These are phyloP conservation scores for Epithele typhae DNA, from an alignment of 768 basidiomycete genomes.

Conservation along the genomic window DNA sequence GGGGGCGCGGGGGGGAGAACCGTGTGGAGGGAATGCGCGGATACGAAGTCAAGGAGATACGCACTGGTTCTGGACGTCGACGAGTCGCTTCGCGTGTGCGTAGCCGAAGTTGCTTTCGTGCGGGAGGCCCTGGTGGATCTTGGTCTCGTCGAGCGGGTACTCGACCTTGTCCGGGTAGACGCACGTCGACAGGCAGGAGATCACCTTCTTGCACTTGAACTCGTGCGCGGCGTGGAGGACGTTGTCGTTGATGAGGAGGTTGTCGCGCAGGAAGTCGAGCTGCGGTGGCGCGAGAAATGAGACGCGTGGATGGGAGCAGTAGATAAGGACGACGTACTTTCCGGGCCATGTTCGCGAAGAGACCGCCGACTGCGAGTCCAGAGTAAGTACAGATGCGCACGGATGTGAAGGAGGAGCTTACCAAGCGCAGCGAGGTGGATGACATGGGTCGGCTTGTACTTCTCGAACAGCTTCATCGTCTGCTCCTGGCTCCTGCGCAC, in stretches of 20 bases:
- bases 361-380: slow-evolving; percentile 67
- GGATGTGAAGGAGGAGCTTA: slow-evolving; percentile 30
- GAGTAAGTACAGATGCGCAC: background rate
- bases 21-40: no score
- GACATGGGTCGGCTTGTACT: slow-evolving; percentile 92
- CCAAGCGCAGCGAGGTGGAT: slow-evolving; percentile 94
- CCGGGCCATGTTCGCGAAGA: slow-evolving; percentile 95
- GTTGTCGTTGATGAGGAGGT: slow-evolving; percentile 94
- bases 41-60: slow-evolving; percentile 1
- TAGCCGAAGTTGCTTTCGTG: slow-evolving; percentile 97
- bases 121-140: slow-evolving; percentile 89
- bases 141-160: slow-evolving; percentile 89
- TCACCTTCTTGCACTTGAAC: slow-evolving; percentile 65
- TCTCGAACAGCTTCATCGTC: slow-evolving; percentile 74
- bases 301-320: no score
- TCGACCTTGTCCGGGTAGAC: slow-evolving; percentile 95
- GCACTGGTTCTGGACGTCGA: slow-evolving; percentile 93
- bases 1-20: background rate
- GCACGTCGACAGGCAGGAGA: slow-evolving; percentile 95
- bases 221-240: slow-evolving; percentile 75
- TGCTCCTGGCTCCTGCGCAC: slow-evolving; percentile 58
- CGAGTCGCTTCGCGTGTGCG: slow-evolving; percentile 92
- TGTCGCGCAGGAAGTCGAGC: slow-evolving; percentile 92
- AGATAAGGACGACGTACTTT: slow-evolving; percentile 54
- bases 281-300: no score